A percentile compares a stretch with the other conserved stretches of the same genome.
Evolutionary conservation across 331 rosid genomes (phyloP).

Genomic region (Stylosanthes scabra): DNA sequence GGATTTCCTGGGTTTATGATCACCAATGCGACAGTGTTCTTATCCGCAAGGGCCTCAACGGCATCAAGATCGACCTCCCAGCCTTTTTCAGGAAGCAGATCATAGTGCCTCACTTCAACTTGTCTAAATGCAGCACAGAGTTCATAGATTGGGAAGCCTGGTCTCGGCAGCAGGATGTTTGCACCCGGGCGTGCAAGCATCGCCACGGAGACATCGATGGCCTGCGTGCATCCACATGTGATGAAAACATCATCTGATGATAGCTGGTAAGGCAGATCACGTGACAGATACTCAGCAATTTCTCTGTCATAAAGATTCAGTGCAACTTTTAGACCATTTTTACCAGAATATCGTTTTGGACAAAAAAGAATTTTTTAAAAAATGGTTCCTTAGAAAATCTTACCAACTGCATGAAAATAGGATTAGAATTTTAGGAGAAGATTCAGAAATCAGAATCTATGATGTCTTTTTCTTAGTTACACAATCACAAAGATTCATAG

Average conservation of each 20-base stretch:
- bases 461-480: neutral
- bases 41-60: slow-evolving; percentile 77
- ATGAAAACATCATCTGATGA: slow-evolving; percentile 84
- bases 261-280: slow-evolving; percentile 85
- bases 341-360: neutral
- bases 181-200: slow-evolving; percentile 90
- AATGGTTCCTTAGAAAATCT: neutral
- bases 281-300: slow-evolving; percentile 83
- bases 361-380: neutral
- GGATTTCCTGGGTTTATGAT: slow-evolving; percentile 96
- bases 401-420: neutral
- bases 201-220: slow-evolving; percentile 85
- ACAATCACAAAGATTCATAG: neutral
- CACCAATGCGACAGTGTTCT: slow-evolving; percentile 85
- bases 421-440: neutral
- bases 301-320: slow-evolving; percentile 54
- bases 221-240: slow-evolving; percentile 98
- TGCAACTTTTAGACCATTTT: neutral
- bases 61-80: slow-evolving; percentile 93
- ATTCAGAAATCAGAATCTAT: no score
- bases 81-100: slow-evolving; percentile 75
- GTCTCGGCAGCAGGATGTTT: slow-evolving; percentile 91
- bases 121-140: slow-evolving; percentile 80
- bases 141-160: slow-evolving; percentile 93
- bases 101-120: slow-evolving; percentile 72